Conservation (phyloP, 495 filamentous ascomycete genomes). For the Chaetomium tenue region DNA sequence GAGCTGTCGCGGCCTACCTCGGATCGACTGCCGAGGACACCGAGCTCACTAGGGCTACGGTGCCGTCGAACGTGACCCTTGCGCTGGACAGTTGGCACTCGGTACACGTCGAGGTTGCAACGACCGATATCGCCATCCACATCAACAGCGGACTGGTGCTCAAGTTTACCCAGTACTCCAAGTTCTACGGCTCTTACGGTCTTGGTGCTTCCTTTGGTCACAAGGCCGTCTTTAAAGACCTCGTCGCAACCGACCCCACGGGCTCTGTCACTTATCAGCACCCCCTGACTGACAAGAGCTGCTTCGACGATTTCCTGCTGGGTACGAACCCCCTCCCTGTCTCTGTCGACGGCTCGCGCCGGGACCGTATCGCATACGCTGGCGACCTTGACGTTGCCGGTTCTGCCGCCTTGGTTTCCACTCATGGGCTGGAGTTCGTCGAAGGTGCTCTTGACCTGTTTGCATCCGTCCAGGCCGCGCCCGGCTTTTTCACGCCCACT, state of each 20-base stretch:
- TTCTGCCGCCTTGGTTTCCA: not conserved
- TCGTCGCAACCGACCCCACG: not conserved
- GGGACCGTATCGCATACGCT: constrained; percentile 3
- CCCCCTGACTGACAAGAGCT: constrained; percentile 4
- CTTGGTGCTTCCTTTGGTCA: constrained; percentile 7
- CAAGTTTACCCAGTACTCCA: constrained; percentile 9
- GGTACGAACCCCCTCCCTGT: constrained; percentile 4
- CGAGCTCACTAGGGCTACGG: not conserved
- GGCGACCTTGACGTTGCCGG: constrained; percentile 2
- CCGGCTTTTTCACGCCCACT: not conserved
- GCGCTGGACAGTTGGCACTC: not conserved
- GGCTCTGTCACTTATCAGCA: not conserved
- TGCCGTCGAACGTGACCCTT: constrained; percentile 3
- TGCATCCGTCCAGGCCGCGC: not conserved
- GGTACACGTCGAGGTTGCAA: not conserved
- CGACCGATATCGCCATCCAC: not conserved
- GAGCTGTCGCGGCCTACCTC: not conserved
- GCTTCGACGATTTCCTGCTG: not conserved
- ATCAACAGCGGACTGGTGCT: not conserved
- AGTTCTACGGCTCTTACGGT: constrained; percentile 3
- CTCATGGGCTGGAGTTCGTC: constrained; percentile 2
- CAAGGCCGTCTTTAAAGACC: constrained; percentile 1
- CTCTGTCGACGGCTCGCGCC: constrained; percentile 1
- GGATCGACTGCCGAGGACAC: not conserved
- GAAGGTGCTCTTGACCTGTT: not conserved